Evolutionary conservation across 2,329 filamentous ascomycete species (phyloP), one percentile per base, ranked within the genome.

Genomic region (Aspergillus ustus): DNA sequence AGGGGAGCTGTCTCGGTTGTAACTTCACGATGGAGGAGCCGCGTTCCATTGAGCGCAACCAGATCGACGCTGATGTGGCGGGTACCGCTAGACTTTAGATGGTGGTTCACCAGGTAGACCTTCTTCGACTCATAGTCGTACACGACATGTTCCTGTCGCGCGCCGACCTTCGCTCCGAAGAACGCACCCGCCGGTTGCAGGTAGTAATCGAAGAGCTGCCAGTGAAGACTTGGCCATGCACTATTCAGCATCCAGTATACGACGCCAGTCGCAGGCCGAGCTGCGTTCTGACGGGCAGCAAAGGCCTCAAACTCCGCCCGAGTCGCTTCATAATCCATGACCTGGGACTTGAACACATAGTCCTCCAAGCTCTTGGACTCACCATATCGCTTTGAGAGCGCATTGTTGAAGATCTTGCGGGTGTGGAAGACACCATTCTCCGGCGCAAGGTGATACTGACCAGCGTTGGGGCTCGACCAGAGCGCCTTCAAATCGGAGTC

Each of bases 161-260:
- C 72, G 0, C 78, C 85, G 0, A 80, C 72, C 70, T 89, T 88
- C 17, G 82, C 80, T 3, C 87, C 87, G 61, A 84, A 89, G 63
- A 86, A 89, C 0, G 84, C 80, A 0, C 85, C 87, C 0, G 81
- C 83, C 0, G 86, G 82, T 22, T 82, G 83, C 45, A 88, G 72
- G 64, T 89, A 89, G 70, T 86, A 86, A 66, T 89, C 87, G 69
- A 88, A 88, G 6, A 88, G 73, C 57, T 86, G 85, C 87, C 87
- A 90, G 68, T 89, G 87, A 29, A 89, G 74, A 58, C 81, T 84
- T 0, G 87, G 87, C 86, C 87, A 89, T 0, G 87, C 87, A 50
- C 83, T 83, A 65, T 88, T 88, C 57, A 89, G 72, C 87, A 89
- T 89, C 87, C 87, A 89, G 75, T 89, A 89, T 17, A 89, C 83